Evolutionary conservation across 2,329 filamentous ascomycete species (phyloP).

Genomic region (Fusarium succisae): DNA sequence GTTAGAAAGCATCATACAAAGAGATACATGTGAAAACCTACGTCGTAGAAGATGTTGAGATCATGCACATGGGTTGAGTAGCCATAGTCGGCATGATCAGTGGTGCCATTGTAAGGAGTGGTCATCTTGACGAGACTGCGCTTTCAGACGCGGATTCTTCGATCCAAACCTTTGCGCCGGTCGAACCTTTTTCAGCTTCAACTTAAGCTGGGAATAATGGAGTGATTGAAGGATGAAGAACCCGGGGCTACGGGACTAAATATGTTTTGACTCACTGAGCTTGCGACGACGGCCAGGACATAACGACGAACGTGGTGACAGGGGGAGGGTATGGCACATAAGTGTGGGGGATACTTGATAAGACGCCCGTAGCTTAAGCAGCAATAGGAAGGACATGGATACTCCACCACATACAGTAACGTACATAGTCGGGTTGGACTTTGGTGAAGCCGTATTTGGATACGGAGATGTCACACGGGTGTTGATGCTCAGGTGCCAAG

Average conservation of each 20-base stretch:
- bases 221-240: constrained; percentile 15
- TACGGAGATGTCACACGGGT: background rate
- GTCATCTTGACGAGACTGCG: constrained; percentile 40
- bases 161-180: constrained; percentile 10
- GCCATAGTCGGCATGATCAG: constrained; percentile 59
- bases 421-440: background rate
- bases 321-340: constrained; percentile 31
- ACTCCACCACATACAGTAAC: constrained; percentile 9
- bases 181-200: constrained; percentile 12
- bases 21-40: constrained; percentile 49
- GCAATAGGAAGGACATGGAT: constrained; percentile 12
- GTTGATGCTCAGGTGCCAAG: constrained; percentile 16
- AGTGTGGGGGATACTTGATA: constrained; percentile 42
- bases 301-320: constrained; percentile 8
- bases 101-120: constrained; percentile 61
- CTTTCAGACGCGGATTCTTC: constrained; percentile 19
- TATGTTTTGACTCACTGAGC: constrained; percentile 27
- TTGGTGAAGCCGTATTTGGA: background rate
- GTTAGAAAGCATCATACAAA: background rate
- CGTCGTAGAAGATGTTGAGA: constrained; percentile 87
- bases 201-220: constrained; percentile 19
- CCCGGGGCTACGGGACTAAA: constrained; percentile 33
- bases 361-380: constrained; percentile 37
- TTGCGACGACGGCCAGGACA: constrained; percentile 10
- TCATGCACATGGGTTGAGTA: constrained; percentile 66